Base-by-base conservation (phyloP, 768 basidiomycete species). In the Dacryopinax spathularia region DNA sequence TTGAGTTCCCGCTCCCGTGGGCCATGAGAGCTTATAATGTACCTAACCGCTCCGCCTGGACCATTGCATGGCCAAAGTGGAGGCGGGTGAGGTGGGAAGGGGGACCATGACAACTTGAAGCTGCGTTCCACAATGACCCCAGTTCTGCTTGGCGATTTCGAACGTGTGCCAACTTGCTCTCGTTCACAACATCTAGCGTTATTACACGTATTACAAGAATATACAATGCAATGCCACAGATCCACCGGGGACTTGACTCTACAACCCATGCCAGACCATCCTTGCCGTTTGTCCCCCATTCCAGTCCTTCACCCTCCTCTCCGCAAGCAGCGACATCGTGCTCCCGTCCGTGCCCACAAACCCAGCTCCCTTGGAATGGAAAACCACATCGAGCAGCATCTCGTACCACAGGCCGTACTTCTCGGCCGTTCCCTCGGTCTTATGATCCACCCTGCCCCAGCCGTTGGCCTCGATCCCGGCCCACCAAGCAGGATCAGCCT, bases 321-420 rank as follows among this genome's bases (percentile, higher is more conserved):
- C 77, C 5, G 87, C 85, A 33, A 89, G 66, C 59, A 82, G 75
- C 1, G 84, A 84, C 82, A 88, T 87, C 2, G 88, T 89, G 35
- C 86, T 88, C 36, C 77, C 69, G 67, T 85, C 80, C 1, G 86
- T 88, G 9, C 87, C 88, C 16, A 90, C 81, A 68, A 89, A 85
- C 1, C 87, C 88, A 12, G 77, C 70, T n/a, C 83, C 87, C 37
- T 74, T 75, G 0, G 85, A 85, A 69, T 89, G 88, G 63, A 88
- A 81, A 10, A 82, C 83, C 2, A 85, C 85, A 69, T 89, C 87
- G 61, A 89, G 48, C 25, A 56, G 48, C 1, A 36, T 60, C 63
- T 64, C 63, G 34, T 67, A 65, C 64, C 65, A 65, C 22, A 29
- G 27, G 18, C 66, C 68, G 18, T 64, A 25, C 36, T 66, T 68